A percentile compares a stretch with the other conserved stretches of the same genome.
phyloP scores from a whole-genome alignment of 805 yeast genomes.

The Candida argentea region DNA sequence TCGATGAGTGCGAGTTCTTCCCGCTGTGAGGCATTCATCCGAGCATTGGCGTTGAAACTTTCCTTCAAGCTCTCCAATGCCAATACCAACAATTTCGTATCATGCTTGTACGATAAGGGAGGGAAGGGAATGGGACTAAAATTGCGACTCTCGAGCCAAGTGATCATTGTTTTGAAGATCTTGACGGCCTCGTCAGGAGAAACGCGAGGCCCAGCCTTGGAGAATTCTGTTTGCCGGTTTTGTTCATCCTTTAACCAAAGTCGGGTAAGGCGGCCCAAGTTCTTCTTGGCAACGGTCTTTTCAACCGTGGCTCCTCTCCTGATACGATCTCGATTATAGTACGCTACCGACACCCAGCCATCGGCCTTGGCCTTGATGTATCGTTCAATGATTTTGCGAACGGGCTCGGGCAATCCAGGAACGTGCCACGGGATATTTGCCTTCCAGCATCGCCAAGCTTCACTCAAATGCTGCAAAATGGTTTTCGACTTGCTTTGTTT shows the following conservation, averaged over 20 bases:
- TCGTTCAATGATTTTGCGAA: slow-evolving; percentile 75
- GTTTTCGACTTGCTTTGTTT: slow-evolving; percentile 80
- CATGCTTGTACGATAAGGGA: slow-evolving; percentile 84
- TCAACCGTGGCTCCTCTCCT: slow-evolving; percentile 87
- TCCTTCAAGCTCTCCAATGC: slow-evolving; percentile 88
- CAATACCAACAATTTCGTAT: slow-evolving; percentile 77
- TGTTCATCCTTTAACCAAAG: slow-evolving; percentile 91
- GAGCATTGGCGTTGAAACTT: slow-evolving; percentile 51
- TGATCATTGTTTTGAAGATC: slow-evolving; percentile 77
- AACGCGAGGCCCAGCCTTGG: slow-evolving; percentile 80
- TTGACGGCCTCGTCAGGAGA: slow-evolving; percentile 83
- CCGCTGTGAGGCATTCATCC: slow-evolving; percentile 77
- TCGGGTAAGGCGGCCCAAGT: slow-evolving; percentile 83
- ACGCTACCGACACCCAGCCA: slow-evolving; percentile 92
- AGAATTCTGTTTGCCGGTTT: slow-evolving; percentile 70
- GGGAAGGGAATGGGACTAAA: slow-evolving; percentile 91
- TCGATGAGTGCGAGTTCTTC: slow-evolving; percentile 91
- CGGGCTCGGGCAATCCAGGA: slow-evolving; percentile 89
- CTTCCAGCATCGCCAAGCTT: slow-evolving; percentile 99
- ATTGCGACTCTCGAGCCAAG: slow-evolving; percentile 79
- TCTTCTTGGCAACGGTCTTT: slow-evolving; percentile 88
- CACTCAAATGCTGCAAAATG: slow-evolving; percentile 86
- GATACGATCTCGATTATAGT: slow-evolving; percentile 82
- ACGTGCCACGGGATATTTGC: slow-evolving; percentile 98
- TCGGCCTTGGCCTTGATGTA: slow-evolving; percentile 94